A percentile compares a stretch with the other conserved stretches of the same genome.
These are phyloP conservation scores for Aspergillus haitiensis DNA, from an alignment of 495 filamentous ascomycete species.

Conservation along the genomic window DNA sequence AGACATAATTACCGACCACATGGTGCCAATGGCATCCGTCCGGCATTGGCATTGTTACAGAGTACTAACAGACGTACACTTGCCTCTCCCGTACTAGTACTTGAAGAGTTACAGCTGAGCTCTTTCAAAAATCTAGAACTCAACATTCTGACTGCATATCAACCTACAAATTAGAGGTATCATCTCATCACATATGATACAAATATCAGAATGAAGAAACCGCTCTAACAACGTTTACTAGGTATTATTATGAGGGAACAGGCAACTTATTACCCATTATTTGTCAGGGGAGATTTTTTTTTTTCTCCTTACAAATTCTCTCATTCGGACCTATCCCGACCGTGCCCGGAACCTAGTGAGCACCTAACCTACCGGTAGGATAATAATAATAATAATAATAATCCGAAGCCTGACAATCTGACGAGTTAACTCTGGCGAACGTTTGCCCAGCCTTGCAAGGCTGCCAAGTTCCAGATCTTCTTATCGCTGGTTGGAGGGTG, in stretches of 20 bases:
- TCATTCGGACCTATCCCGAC: neutral
- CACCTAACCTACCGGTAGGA: neutral
- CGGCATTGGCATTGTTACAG: conserved; percentile 5
- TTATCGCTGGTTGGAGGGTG: conserved; percentile 3
- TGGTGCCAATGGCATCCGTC: conserved; percentile 16
- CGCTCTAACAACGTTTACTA: too few species aligned
- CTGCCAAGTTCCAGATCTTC: conserved; percentile 16
- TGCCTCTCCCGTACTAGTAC: neutral
- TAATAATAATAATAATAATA: neutral
- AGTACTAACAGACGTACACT: neutral
- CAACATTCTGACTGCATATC: neutral
- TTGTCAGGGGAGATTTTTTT: neutral
- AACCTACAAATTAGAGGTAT: neutral
- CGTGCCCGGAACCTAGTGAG: neutral
- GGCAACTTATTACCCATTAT: neutral
- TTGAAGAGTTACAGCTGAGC: too few species aligned
- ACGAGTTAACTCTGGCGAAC: neutral
- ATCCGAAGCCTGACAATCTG: neutral
- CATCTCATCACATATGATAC: neutral
- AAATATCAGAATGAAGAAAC: too few species aligned
- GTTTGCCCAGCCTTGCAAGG: conserved; percentile 28
- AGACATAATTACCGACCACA: conserved; percentile 6
- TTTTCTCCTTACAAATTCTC: too few species aligned
- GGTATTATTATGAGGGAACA: too few species aligned
- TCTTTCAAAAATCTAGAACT: neutral